A percentile compares a stretch with the other conserved stretches of the same genome.
Evolutionary conservation across 2,329 filamentous ascomycete species (phyloP).

Genomic region (Tolypocladium guangdongense): DNA sequence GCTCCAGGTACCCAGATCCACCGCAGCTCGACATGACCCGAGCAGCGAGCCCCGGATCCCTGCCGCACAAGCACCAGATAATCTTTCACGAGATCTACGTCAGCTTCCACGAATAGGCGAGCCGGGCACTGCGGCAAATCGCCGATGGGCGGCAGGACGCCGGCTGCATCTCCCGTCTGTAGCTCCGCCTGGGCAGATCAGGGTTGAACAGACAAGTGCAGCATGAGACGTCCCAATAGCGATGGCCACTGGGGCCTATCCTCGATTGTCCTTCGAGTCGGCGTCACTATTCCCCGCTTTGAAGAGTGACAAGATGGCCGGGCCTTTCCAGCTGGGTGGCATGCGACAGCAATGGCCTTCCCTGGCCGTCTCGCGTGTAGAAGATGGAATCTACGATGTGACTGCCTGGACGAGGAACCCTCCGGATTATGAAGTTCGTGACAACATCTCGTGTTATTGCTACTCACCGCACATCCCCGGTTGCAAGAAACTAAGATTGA

Average conservation of each 20-base stretch:
- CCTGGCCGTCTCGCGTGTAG: too few species aligned
- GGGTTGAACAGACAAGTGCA: not conserved
- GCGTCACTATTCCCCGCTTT: too few species aligned
- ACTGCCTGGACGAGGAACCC: too few species aligned
- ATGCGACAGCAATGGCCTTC: too few species aligned
- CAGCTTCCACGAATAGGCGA: not conserved
- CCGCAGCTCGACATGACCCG: not conserved
- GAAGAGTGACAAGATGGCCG: too few species aligned
- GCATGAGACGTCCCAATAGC: not conserved
- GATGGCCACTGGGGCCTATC: not conserved
- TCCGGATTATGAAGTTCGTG: not conserved
- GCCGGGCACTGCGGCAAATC: not conserved
- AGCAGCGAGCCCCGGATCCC: not conserved
- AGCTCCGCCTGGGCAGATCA: not conserved
- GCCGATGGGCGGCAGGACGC: too few species aligned
- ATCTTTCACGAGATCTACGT: not conserved
- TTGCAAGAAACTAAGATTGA: too few species aligned
- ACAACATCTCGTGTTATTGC: not conserved
- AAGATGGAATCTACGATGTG: too few species aligned
- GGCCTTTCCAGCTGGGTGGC: too few species aligned
- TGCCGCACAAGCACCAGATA: not conserved
- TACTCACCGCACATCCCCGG: not conserved
- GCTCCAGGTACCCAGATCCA: not conserved
- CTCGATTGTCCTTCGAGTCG: not conserved
- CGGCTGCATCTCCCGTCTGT: too few species aligned